These are phyloP conservation scores for Puccinia horiana DNA, from an alignment of 1,284 basidiomycete genomes.

Conservation along the genomic window DNA sequence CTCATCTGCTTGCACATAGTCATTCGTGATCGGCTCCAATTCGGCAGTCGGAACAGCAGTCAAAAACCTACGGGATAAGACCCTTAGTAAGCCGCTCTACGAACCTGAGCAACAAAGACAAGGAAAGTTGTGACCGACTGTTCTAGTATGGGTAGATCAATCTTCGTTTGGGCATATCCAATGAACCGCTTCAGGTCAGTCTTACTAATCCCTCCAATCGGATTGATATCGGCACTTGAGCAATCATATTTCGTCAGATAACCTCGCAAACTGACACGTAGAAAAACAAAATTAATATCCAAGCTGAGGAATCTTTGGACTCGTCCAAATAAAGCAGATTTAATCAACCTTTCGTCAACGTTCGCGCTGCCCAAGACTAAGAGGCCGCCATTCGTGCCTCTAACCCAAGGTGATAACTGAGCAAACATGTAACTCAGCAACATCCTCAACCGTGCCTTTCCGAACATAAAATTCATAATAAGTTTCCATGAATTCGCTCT, in stretches of 20 bases:
- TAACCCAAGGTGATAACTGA: conserved; percentile 47
- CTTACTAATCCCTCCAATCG: conserved; percentile 49
- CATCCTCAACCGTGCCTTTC: conserved; percentile 47
- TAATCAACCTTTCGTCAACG: conserved; percentile 46
- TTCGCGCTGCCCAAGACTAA: conserved; percentile 48
- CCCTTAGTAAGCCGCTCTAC: not conserved
- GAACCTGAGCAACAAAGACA: not conserved
- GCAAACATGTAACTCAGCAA: conserved; percentile 49
- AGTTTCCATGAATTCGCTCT: not conserved
- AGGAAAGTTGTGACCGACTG: conserved; percentile 25
- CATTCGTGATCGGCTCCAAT: conserved; percentile 43
- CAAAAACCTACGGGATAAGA: conserved; percentile 27
- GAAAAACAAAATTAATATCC: not conserved
- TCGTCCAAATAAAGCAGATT: not conserved
- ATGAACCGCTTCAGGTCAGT: conserved; percentile 48
- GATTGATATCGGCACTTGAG: conserved; percentile 49
- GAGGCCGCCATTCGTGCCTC: conserved; percentile 38
- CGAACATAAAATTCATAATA: not conserved
- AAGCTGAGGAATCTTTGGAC: no score
- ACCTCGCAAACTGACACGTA: conserved; percentile 35
- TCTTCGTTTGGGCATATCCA: conserved; percentile 31
- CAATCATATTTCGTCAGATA: conserved; percentile 50
- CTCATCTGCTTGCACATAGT: conserved; percentile 49
- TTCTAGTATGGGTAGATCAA: conserved; percentile 44
- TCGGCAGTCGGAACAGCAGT: conserved; percentile 43